Conservation (phyloP, 306 rosid genomes). For the Argentina anserina region DNA sequence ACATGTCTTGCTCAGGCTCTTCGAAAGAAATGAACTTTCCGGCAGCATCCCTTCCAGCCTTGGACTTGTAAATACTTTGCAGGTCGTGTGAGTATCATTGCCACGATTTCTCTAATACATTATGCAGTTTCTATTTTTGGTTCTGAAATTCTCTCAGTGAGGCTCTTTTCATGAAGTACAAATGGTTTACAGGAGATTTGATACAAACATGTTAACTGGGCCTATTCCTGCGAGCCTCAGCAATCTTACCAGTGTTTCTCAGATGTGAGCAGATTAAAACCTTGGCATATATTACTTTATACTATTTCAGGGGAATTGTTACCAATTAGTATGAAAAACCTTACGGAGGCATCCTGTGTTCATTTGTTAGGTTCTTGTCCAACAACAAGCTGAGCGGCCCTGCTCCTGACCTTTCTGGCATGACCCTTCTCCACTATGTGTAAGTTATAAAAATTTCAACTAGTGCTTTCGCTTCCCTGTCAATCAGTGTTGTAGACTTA, state of each 20-base stretch:
- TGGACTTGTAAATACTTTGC: slow-evolving; percentile 43
- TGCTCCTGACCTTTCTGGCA: slow-evolving; percentile 45
- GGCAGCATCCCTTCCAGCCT: slow-evolving; percentile 60
- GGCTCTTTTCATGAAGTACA: not conserved
- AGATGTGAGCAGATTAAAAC: slow-evolving; percentile 42
- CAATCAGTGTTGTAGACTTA: not conserved
- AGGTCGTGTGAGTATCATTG: slow-evolving; percentile 59
- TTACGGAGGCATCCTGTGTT: slow-evolving; percentile 3
- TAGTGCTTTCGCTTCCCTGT: not conserved
- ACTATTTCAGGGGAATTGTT: not conserved
- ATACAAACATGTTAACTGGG: slow-evolving; percentile 38
- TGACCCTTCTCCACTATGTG: slow-evolving; percentile 46
- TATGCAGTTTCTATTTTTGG: not conserved
- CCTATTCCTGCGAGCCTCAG: slow-evolving; percentile 43
- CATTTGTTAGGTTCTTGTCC: slow-evolving; percentile 48
- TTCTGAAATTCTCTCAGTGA: not conserved
- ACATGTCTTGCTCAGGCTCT: not conserved
- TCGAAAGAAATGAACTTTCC: slow-evolving; percentile 42
- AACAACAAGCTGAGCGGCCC: slow-evolving; percentile 54
- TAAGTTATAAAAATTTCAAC: slow-evolving; percentile 24
- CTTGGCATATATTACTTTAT: not conserved
- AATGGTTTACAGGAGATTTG: slow-evolving; percentile 47
- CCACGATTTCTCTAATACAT: not conserved
- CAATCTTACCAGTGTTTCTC: slow-evolving; percentile 33
- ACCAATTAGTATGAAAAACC: not conserved